These are phyloP conservation scores for Pseudonitzschia delicatissima DNA, from an alignment of 108 stramenopile genomes.

Conservation along the genomic window DNA sequence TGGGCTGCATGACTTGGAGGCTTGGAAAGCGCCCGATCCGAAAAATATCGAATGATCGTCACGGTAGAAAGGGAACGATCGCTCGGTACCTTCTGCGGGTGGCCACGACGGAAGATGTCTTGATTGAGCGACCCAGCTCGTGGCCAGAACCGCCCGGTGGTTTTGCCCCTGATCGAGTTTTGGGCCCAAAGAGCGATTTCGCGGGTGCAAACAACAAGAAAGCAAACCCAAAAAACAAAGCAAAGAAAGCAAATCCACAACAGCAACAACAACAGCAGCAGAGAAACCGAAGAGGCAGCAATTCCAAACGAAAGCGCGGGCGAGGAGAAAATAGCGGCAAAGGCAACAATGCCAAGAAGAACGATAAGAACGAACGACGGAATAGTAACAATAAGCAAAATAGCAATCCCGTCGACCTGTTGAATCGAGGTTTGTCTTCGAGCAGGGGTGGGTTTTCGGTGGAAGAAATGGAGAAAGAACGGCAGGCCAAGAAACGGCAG, in stretches of 20 bases:
- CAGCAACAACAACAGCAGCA: too few relatives aligned
- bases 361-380: too few relatives aligned
- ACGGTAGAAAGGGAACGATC: constrained; percentile 65
- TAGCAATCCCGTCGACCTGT: constrained; percentile 3
- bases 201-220: constrained; percentile 12
- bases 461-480: constrained; percentile 65
- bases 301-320: neutral
- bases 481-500: constrained; percentile 36
- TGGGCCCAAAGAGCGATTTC: constrained; percentile 69
- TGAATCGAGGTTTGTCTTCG: constrained; percentile 35
- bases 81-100: constrained; percentile 64
- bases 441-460: constrained; percentile 55
- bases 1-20: constrained; percentile 74
- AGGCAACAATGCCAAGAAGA: neutral
- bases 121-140: constrained; percentile 64
- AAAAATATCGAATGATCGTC: constrained; percentile 72
- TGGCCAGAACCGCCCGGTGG: constrained; percentile 79
- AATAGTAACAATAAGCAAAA: constrained; percentile 3
- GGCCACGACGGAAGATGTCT: constrained; percentile 66
- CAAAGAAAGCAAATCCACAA: neutral
- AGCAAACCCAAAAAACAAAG: neutral
- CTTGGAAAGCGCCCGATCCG: constrained; percentile 67
- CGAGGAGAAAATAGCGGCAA: constrained; percentile 10
- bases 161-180: constrained; percentile 60
- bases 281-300: neutral